Percentiles rank a stretch among this genome's conserved stretches.
Conservation (phyloP, 176 grass and related monocot genomes). For the Tillandsia fasciculata region DNA sequence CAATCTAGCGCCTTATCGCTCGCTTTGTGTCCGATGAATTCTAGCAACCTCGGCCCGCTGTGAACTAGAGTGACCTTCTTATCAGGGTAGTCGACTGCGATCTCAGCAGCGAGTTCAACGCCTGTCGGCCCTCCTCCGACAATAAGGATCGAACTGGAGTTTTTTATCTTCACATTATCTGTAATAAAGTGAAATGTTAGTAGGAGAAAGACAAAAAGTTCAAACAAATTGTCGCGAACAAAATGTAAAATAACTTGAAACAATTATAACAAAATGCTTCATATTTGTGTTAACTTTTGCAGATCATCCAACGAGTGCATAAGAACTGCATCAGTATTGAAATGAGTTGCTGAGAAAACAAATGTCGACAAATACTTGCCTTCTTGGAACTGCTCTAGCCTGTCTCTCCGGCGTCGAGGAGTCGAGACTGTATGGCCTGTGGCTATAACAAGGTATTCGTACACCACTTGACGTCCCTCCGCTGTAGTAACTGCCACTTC, state of each 20-base stretch:
- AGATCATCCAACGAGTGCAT: no score
- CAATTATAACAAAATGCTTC: no score
- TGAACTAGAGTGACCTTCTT: constrained; percentile 38
- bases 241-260: no score
- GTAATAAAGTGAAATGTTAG: constrained; percentile 9
- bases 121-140: constrained; percentile 27
- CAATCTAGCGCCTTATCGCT: constrained; percentile 24
- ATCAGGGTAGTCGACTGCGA: constrained; percentile 23
- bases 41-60: constrained; percentile 30
- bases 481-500: constrained; percentile 41
- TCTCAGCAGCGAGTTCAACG: constrained; percentile 39
- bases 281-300: no score
- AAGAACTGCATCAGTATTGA: no score
- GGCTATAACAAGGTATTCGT: constrained; percentile 72
- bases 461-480: constrained; percentile 45
- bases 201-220: neutral
- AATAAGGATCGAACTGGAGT: constrained; percentile 29
- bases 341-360: no score
- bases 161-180: constrained; percentile 41
- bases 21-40: constrained; percentile 25
- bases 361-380: constrained; percentile 10
- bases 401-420: constrained; percentile 49
- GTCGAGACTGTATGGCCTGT: constrained; percentile 47
- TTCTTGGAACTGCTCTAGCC: constrained; percentile 61
- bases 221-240: no score